These are phyloP conservation scores for Seiridium cupressi DNA, from an alignment of 2,329 filamentous ascomycete species.

Conservation along the genomic window DNA sequence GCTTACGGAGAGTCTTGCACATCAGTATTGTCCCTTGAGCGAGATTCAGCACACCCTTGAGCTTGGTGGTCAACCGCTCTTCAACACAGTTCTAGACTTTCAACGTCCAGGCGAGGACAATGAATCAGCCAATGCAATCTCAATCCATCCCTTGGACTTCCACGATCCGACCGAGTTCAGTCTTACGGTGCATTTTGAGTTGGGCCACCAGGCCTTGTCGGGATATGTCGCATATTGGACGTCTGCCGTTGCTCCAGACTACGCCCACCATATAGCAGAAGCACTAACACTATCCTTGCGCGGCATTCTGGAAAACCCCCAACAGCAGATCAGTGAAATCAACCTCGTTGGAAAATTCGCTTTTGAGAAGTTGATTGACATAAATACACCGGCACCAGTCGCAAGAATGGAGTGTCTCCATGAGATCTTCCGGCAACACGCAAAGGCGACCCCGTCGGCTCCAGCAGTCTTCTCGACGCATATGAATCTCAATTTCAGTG, in stretches of 20 bases:
- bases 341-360: slow-evolving; percentile 4
- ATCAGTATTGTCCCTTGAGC: slow-evolving; percentile 5
- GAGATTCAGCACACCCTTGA: slow-evolving; percentile 9
- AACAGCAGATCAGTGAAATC: slow-evolving; percentile 6
- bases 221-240: slow-evolving; percentile 8
- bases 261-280: slow-evolving; percentile 5
- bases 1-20: not conserved
- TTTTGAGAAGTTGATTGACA: not conserved
- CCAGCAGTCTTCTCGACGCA: slow-evolving; percentile 4
- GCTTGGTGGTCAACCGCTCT: slow-evolving; percentile 8
- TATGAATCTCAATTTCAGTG: slow-evolving; percentile 21
- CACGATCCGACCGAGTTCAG: slow-evolving; percentile 11
- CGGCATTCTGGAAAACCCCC: slow-evolving; percentile 1
- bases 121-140: not conserved
- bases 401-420: slow-evolving; percentile 7
- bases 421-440: slow-evolving; percentile 7
- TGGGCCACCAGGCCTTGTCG: not conserved
- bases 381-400: slow-evolving; percentile 8
- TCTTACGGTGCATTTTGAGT: slow-evolving; percentile 8
- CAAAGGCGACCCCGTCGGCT: not conserved
- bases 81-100: slow-evolving; percentile 9
- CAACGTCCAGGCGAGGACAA: not conserved
- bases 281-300: slow-evolving; percentile 2
- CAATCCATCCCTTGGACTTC: not conserved
- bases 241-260: not conserved